A percentile compares a stretch with the other conserved stretches of the same genome.
Conservation (phyloP, 1,139 yeast genomes). For the Candida tetrigidarum region DNA sequence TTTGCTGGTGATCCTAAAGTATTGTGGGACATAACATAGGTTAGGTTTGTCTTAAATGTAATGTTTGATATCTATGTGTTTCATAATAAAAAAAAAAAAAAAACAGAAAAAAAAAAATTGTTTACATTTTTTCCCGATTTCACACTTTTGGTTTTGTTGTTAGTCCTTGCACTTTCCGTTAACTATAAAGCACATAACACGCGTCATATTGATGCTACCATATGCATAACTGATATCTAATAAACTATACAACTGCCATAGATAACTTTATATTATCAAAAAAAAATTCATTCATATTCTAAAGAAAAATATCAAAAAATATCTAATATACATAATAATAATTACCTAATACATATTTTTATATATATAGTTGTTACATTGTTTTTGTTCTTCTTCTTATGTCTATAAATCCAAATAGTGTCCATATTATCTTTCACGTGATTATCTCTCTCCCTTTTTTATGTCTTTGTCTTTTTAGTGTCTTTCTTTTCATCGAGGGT, state of each 20-base stretch:
- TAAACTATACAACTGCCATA: background rate
- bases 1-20: constrained; percentile 7
- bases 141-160: background rate
- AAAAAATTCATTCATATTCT: background rate
- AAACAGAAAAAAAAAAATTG: constrained; percentile 1
- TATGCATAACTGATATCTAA: background rate
- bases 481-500: constrained; percentile 16
- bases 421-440: no score
- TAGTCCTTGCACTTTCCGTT: background rate
- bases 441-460: no score
- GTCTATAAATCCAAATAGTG: constrained; percentile 1
- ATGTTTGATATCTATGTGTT: background rate
- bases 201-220: background rate
- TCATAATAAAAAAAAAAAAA: background rate
- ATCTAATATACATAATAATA: constrained; percentile 6
- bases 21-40: constrained; percentile 9
- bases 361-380: no score
- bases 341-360: background rate
- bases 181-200: no score
- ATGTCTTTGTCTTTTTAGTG: constrained; percentile 1
- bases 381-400: background rate
- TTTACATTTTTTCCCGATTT: constrained; percentile 6
- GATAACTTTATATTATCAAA: background rate
- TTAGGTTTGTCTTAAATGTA: background rate
- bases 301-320: background rate